A percentile compares a stretch with the other conserved stretches of the same genome.
phyloP scores from a whole-genome alignment of 176 grass and related monocot species.

The Melocanna baccifera region DNA sequence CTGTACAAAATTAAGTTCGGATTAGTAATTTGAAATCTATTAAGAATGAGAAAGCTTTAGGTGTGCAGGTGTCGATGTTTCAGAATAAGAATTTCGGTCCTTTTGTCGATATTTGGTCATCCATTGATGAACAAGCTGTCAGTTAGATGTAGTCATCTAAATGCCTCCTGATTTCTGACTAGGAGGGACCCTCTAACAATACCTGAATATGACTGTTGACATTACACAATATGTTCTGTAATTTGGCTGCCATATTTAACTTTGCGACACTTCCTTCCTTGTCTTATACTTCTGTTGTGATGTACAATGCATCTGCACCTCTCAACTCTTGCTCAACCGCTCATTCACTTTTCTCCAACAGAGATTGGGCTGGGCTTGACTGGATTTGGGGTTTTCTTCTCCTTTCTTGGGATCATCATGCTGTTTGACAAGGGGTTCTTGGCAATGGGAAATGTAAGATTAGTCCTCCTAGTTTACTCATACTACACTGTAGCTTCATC shows the following conservation, averaged over 20 bases:
- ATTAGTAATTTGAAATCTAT: background rate
- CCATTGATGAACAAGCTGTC: background rate
- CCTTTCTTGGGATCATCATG: slow-evolving; percentile 79
- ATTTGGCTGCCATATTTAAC: background rate
- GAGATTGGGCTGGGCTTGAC: slow-evolving; percentile 83
- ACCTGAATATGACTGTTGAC: background rate
- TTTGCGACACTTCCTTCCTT: background rate
- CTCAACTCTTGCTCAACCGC: background rate
- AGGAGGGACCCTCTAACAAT: background rate
- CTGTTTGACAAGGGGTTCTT: slow-evolving; percentile 90
- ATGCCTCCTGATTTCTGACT: background rate
- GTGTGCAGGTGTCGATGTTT: background rate
- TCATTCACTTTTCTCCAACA: slow-evolving; percentile 25
- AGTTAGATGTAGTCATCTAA: background rate
- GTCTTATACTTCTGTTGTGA: background rate
- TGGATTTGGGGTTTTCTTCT: slow-evolving; percentile 82
- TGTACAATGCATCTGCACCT: background rate
- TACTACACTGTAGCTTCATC: background rate
- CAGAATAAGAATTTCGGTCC: background rate
- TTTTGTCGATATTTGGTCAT: background rate
- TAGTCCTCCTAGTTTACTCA: background rate
- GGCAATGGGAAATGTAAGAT: slow-evolving; percentile 82
- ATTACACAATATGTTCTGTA: background rate
- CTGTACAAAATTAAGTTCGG: background rate
- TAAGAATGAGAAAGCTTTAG: background rate